Conservation (phyloP, 805 yeast genomes). For the Barnettozyma wickerhamii region DNA sequence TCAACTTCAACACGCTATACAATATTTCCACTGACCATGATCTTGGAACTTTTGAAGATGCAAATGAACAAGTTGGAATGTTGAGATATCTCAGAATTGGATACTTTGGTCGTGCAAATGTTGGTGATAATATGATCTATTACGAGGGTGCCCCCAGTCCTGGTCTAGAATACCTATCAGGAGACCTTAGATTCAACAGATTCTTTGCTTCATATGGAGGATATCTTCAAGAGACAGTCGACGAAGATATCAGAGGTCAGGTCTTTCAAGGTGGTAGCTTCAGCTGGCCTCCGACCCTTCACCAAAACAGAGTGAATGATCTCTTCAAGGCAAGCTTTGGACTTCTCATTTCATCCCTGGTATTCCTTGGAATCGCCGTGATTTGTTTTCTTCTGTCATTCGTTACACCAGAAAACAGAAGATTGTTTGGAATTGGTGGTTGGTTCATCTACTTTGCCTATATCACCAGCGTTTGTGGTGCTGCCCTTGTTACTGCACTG, state of each 20-base stretch:
- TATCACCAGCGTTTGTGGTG: slow-evolving; percentile 1
- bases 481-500: slow-evolving; percentile 1
- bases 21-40: neutral
- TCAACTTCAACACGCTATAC: slow-evolving; percentile 1
- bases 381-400: slow-evolving; percentile 1
- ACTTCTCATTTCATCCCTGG: neutral
- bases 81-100: slow-evolving; percentile 1
- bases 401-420: neutral
- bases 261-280: too few species aligned
- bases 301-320: neutral
- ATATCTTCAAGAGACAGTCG: neutral
- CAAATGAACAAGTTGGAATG: neutral
- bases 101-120: slow-evolving; percentile 2
- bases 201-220: slow-evolving; percentile 1
- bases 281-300: neutral
- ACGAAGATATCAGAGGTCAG: too few species aligned
- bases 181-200: neutral
- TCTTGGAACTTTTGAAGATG: slow-evolving; percentile 1
- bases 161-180: neutral
- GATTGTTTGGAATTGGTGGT: slow-evolving; percentile 3
- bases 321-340: slow-evolving; percentile 2
- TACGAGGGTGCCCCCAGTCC: too few species aligned
- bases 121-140: too few species aligned
- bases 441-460: neutral
- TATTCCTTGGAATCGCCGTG: neutral